A percentile compares a stretch with the other conserved stretches of the same genome.
phyloP scores from a whole-genome alignment of 2,329 filamentous ascomycete species.

The Penicillium janthinellum region DNA sequence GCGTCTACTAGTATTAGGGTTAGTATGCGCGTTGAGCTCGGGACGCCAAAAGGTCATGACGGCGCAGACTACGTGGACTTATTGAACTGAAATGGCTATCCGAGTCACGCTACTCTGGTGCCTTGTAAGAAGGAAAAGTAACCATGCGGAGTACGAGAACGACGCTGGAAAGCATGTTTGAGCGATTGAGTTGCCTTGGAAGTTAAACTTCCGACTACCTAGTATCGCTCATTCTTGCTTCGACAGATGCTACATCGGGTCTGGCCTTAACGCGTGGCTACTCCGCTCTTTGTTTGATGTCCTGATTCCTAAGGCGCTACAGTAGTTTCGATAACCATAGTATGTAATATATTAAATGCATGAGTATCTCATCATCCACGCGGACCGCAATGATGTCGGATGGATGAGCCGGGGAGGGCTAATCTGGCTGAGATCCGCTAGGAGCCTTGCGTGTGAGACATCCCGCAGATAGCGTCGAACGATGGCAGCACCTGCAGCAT shows the following conservation, averaged over 20 bases:
- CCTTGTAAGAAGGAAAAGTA: neutral
- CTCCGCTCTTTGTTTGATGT: neutral
- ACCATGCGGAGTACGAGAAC: neutral
- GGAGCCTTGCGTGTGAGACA: constrained; percentile 21
- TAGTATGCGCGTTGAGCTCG: neutral
- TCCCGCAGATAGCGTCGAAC: constrained; percentile 17
- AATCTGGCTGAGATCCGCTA: constrained; percentile 19
- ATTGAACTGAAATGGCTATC: neutral
- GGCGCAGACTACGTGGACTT: neutral
- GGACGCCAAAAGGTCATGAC: neutral
- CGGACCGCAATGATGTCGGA: constrained; percentile 15
- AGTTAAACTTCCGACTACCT: neutral
- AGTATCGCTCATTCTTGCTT: neutral
- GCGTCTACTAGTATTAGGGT: neutral
- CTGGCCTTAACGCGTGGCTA: neutral
- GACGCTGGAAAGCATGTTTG: neutral
- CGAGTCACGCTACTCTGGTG: constrained; percentile 5
- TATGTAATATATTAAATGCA: too few species aligned
- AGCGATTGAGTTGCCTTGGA: neutral
- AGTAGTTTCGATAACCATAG: too few species aligned
- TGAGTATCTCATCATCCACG: neutral
- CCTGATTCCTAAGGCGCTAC: too few species aligned
- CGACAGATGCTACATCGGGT: neutral
- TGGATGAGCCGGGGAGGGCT: constrained; percentile 8
- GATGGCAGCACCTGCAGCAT: constrained; percentile 16